These are phyloP conservation scores for Epichloe gansuensis DNA, from an alignment of 2,329 filamentous ascomycete species.

Conservation along the genomic window DNA sequence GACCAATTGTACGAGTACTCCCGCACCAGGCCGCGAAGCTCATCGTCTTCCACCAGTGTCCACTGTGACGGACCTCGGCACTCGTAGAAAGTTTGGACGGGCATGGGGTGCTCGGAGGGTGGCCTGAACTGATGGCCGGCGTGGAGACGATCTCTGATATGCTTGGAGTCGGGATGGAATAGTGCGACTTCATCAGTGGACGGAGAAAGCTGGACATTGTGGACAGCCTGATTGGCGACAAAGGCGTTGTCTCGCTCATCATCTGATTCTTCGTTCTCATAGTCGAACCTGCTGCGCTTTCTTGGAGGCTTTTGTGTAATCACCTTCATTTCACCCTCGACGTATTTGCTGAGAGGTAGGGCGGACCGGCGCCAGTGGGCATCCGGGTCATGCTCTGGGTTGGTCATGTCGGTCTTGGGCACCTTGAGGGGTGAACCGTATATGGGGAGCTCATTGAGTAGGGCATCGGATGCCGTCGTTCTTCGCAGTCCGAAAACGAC, in stretches of 20 bases:
- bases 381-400: conserved; percentile 52
- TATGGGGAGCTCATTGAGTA: conserved; percentile 70
- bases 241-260: conserved; percentile 45
- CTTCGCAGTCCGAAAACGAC: conserved; percentile 66
- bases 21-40: conserved; percentile 69
- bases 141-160: conserved; percentile 78
- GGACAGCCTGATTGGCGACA: conserved; percentile 36
- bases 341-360: conserved; percentile 74
- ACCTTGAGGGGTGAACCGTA: conserved; percentile 54
- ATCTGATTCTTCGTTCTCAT: conserved; percentile 59
- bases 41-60: conserved; percentile 82
- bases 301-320: conserved; percentile 49
- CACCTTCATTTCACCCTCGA: conserved; percentile 66
- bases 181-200: conserved; percentile 68
- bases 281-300: conserved; percentile 75
- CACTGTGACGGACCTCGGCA: conserved; percentile 78
- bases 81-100: conserved; percentile 81
- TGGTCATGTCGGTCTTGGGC: conserved; percentile 43
- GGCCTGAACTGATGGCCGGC: conserved; percentile 87
- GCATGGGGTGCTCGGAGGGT: conserved; percentile 85
- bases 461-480: conserved; percentile 60
- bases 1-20: conserved; percentile 98
- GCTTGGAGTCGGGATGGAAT: conserved; percentile 80
- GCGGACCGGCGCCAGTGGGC: conserved; percentile 63
- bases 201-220: conserved; percentile 43